Base-by-base conservation (phyloP, 768 basidiomycete genomes). In the Lactifluus piperatus region DNA sequence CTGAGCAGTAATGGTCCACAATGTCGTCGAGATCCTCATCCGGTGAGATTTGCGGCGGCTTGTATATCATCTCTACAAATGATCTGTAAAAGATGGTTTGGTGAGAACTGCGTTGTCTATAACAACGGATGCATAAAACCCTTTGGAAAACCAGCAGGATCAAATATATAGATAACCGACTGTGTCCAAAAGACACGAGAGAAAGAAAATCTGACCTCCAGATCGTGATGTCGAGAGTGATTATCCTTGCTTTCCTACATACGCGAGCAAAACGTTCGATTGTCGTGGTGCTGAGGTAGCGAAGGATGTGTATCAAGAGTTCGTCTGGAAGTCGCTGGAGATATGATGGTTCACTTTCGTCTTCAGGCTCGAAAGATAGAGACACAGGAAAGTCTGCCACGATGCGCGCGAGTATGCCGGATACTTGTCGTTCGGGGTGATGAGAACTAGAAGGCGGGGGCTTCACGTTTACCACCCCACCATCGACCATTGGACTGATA, bases 231-330 rank as follows among this genome's bases (percentile, higher is more conserved):
- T 91, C 88, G 51, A 91, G 71, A 10, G 82, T 84, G 20, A 94
- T 63, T 9, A 91, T 66, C 43, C 92, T 79, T 5, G 88, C 86
- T 67, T 85, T 91, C 56, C 86, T 82, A 68, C 81, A 83, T 2
- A 88, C 82, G 20, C 72, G 66, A 0, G 82, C 93, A 66, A 97
- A 93, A 9, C 87, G 79, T 69, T 94, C 93, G 36, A 95, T 73
- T 24, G 82, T 71, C 2, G 80, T 77, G 2, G 80, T 76, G 65
- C 91, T 86, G 41, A 95, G 74, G 60, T 76, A 76, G 30, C 77
- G 73, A n/a, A 94, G 71, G 54, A 94, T 78, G 41, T 77, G 68
- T 32, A 91, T 72, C 30, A 95, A 66, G 11, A 95, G 66, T 69
- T 97, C 94, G 36, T 87, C 82, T 6, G 94, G 94, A 9, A 95